phyloP scores from a whole-genome alignment of 345 rosid genomes.

The Gynandropsis gynandra region DNA sequence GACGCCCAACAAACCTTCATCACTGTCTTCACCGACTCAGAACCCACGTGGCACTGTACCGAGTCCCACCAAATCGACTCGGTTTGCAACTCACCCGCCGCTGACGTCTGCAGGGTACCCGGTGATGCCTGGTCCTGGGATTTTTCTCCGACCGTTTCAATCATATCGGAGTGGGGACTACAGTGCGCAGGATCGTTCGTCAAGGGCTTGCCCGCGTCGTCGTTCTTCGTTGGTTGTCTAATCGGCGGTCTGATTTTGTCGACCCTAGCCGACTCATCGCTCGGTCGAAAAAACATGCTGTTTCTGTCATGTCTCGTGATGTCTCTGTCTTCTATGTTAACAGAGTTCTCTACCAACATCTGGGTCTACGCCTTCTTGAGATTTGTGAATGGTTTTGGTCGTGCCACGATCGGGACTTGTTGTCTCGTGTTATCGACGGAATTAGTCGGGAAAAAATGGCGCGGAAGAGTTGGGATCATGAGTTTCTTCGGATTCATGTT shows the following conservation, averaged over 20 bases:
- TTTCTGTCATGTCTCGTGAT: slow-evolving; percentile 35
- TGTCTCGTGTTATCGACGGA: slow-evolving; percentile 45
- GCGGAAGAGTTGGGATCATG: slow-evolving; percentile 38
- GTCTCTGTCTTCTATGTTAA: slow-evolving; percentile 35
- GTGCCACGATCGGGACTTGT: slow-evolving; percentile 41
- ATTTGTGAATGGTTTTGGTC: slow-evolving; percentile 42
- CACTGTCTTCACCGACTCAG: slow-evolving; percentile 47
- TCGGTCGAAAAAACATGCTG: slow-evolving; percentile 56
- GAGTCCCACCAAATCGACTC: neutral
- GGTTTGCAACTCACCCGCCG: slow-evolving; percentile 20
- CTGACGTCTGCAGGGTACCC: slow-evolving; percentile 37
- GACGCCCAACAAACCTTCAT: slow-evolving; percentile 67
- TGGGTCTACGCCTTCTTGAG: slow-evolving; percentile 39
- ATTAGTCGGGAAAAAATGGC: slow-evolving; percentile 40
- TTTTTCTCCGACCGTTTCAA: slow-evolving; percentile 23
- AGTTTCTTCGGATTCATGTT: slow-evolving; percentile 38
- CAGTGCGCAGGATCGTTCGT: slow-evolving; percentile 39
- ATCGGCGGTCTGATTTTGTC: slow-evolving; percentile 45
- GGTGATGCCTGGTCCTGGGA: slow-evolving; percentile 49
- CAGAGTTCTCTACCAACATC: slow-evolving; percentile 34
- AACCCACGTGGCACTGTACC: slow-evolving; percentile 50
- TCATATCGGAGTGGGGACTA: slow-evolving; percentile 51
- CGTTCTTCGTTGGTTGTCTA: slow-evolving; percentile 54
- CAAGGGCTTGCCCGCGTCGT: slow-evolving; percentile 51
- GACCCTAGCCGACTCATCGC: slow-evolving; percentile 44